Base-by-base conservation (phyloP, 768 basidiomycete species). In the Kwoniella pini region DNA sequence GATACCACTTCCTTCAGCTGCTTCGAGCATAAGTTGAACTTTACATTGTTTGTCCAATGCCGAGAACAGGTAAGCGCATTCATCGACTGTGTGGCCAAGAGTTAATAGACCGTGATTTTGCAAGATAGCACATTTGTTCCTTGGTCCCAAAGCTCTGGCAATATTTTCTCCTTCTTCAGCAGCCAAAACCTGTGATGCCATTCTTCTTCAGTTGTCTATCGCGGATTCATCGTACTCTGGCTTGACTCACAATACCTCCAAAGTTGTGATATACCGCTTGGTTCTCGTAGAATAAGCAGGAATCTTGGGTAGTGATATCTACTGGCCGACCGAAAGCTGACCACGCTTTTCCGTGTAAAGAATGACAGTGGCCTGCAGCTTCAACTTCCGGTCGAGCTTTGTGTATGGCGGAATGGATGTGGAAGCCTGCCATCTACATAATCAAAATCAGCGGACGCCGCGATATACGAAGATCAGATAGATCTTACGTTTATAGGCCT, bases 141-240 rank as follows among this genome's bases (percentile, higher is more conserved):
- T 28, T 3, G 64, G 64, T 22, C 68, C 70, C 17, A 75, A 65
- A 15, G 69, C 64, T 5, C 71, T 65, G 10, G 83, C 82, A 58
- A 85, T 84, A 28, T 81, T 79, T 30, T 71, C 68, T 12, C 83
- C 83, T 76, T 85, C 84, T 44, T 82, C 79, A 6, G 79, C 71
- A 12, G 81, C 81, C n/a, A 83, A 72, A n/a, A 84, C 83, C 59
- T 61, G n/a, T n/a, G n/a, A n/a, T n/a, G n/a, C n/a, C n/a, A n/a
- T n/a, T n/a, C n/a, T n/a, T n/a, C n/a, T n/a, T 36, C 22, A 19
- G 10, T 24, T 44, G 26, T n/a, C 9, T 1, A 30, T 26, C 12
- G 38, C 22, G n/a, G 7, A 31, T 19, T 33, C 21, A 36, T 28
- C 30, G 2, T 17, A 17, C 28, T 4, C 17, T 15, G 40, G 11